Base-by-base conservation (phyloP, 352 stramenopile species). In the Globisporangium barbulae region DNA sequence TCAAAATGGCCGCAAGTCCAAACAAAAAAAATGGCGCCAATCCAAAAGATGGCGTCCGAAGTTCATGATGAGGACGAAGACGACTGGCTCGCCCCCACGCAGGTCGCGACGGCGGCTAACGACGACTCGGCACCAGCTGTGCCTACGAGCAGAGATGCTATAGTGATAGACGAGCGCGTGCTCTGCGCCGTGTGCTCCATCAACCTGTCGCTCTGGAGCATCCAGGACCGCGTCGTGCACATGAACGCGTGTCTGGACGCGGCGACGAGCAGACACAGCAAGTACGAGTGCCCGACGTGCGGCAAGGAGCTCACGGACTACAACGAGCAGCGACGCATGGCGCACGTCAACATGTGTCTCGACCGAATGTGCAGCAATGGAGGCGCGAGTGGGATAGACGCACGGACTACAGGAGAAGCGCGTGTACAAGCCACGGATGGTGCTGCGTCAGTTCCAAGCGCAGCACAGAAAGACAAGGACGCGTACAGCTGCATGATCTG, bases 241-340 rank as follows among this genome's bases (percentile, higher is more conserved):
- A 65, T 95, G 31, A 96, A 96, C 57, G 73, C 69, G 54, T 96
- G 87, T 68, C 70, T 96, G 19, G 87, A 95, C 57, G 61, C 63
- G 2, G 63, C 58, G 3, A 48, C 63, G 3, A 66, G 53, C 25
- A 48, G 70, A 5, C 62, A 78, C 3, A 57, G 67, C 35, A 59
- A 67, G 30, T 85, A 72, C 59, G 69, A 81, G 22, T 92, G 85
- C 33, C 85, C 83, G 5, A 79, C 75, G 39, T 91, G 83, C 59
- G 65, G 69, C 33, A 69, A 78, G 52, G 71, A 83, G 13, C 75
- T 92, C 31, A 81, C 79, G 9, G 71, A 89, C 53, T 90, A 74
- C 62, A 83, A 86, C 50, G 83, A 92, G 60, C 79, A 86, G 49
- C 76, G 73, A 19, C 81, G 85, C 52, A 69, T 68, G 59, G 79